A percentile compares a stretch with the other conserved stretches of the same genome.
Evolutionary conservation across 1,284 basidiomycete genomes (phyloP).

Genomic region (Volvariella volvacea): DNA sequence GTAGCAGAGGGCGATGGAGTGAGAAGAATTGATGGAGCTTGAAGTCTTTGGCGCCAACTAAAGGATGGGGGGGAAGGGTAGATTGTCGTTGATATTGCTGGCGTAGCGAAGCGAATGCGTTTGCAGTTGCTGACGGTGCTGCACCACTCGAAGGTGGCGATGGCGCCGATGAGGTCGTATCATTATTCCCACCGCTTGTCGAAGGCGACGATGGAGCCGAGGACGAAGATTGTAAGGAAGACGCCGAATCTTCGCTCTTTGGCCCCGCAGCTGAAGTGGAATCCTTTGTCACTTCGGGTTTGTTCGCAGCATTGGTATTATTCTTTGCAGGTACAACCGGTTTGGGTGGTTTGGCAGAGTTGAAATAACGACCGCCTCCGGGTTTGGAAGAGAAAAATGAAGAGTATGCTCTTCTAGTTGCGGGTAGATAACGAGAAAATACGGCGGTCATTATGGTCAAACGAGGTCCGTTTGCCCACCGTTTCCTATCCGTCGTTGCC

Average conservation of each 20-base stretch:
- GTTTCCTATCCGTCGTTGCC: neutral
- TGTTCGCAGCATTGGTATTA: slow-evolving; percentile 25
- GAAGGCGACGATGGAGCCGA: neutral
- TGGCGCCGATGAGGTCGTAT: neutral
- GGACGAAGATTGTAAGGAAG: neutral
- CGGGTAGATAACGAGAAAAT: slow-evolving; percentile 39
- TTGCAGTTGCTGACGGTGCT: neutral
- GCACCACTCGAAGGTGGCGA: neutral
- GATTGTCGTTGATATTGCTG: neutral
- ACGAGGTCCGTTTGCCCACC: slow-evolving; percentile 4
- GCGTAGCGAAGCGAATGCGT: neutral
- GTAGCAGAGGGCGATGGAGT: slow-evolving; percentile 64
- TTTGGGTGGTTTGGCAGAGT: slow-evolving; percentile 61
- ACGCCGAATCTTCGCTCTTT: neutral
- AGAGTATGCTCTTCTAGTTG: slow-evolving; percentile 56
- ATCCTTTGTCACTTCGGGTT: slow-evolving; percentile 11
- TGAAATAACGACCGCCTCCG: slow-evolving; percentile 69
- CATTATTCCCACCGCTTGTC: too few relatives aligned
- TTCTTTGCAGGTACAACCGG: slow-evolving; percentile 30
- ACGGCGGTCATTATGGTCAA: slow-evolving; percentile 20
- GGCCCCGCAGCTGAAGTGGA: slow-evolving; percentile 3
- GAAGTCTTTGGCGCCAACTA: slow-evolving; percentile 57
- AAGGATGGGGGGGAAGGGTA: slow-evolving; percentile 33
- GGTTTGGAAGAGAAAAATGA: slow-evolving; percentile 73
- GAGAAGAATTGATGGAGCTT: slow-evolving; percentile 77